A percentile compares a stretch with the other conserved stretches of the same genome.
Evolutionary conservation across 768 basidiomycete genomes (phyloP).

Genomic region (Lactarius psammicola): DNA sequence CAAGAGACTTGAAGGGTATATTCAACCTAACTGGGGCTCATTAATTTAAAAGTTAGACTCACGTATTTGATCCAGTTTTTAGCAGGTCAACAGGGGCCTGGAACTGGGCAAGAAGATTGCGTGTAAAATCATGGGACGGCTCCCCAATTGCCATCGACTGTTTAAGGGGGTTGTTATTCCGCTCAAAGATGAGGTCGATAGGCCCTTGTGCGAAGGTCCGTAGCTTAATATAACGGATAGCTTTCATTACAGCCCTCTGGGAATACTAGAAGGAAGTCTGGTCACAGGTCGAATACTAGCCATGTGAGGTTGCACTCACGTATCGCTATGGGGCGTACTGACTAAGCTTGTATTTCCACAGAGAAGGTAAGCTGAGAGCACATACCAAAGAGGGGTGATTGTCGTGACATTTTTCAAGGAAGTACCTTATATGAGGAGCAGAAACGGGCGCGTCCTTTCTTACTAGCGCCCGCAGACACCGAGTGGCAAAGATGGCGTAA

Average conservation of each 20-base stretch:
- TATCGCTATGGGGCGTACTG: slow-evolving; percentile 47
- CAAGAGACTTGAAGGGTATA: slow-evolving; percentile 41
- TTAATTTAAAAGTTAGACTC: slow-evolving; percentile 32
- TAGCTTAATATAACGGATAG: slow-evolving; percentile 75
- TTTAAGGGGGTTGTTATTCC: slow-evolving; percentile 67
- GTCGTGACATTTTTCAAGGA: slow-evolving; percentile 59
- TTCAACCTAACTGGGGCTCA: slow-evolving; percentile 7
- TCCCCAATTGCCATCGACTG: slow-evolving; percentile 45
- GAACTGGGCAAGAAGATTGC: slow-evolving; percentile 55
- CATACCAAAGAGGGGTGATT: slow-evolving; percentile 66
- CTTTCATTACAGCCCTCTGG: slow-evolving; percentile 74
- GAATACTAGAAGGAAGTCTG: slow-evolving; percentile 48
- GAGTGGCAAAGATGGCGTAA: slow-evolving; percentile 67
- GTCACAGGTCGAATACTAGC: not conserved
- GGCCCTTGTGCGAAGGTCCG: slow-evolving; percentile 61
- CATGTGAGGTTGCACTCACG: slow-evolving; percentile 40
- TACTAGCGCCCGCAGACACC: slow-evolving; percentile 65
- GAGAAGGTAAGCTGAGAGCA: slow-evolving; percentile 19
- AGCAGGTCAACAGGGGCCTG: slow-evolving; percentile 46
- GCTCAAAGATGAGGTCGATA: slow-evolving; percentile 58
- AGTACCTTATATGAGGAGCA: slow-evolving; percentile 50
- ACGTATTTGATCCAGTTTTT: slow-evolving; percentile 44
- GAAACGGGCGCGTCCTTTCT: slow-evolving; percentile 59
- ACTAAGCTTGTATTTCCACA: slow-evolving; percentile 17
- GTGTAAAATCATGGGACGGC: slow-evolving; percentile 52